Evolutionary conservation across 2,329 filamentous ascomycete species (phyloP).

Genomic region (Scorias spongiosa): DNA sequence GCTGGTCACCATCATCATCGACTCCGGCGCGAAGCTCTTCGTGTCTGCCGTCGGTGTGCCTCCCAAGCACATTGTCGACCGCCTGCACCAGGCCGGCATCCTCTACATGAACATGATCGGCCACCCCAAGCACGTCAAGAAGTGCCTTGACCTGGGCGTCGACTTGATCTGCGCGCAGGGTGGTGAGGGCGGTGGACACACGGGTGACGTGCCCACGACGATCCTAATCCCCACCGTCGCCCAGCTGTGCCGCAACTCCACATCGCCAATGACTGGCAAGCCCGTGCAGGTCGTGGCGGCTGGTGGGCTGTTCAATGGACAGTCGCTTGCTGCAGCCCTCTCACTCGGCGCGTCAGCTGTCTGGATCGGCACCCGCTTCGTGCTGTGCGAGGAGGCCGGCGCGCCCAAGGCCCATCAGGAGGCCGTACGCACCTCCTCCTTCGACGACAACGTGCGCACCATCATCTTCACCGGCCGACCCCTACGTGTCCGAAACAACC

Average conservation of each 20-base stretch:
- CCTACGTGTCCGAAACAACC: constrained; percentile 80
- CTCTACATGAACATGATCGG: constrained; percentile 99
- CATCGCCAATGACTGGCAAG: constrained; percentile 70
- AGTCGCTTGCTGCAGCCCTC: constrained; percentile 73
- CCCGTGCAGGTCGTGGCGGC: constrained; percentile 87
- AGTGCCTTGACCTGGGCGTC: constrained; percentile 79
- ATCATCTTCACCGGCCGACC: constrained; percentile 98
- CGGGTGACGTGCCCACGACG: constrained; percentile 75
- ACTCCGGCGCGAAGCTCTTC: constrained; percentile 80
- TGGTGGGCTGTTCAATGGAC: constrained; percentile 85
- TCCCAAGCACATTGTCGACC: constrained; percentile 75
- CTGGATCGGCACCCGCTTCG: constrained; percentile 94
- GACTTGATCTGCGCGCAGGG: constrained; percentile 98
- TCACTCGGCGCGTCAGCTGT: constrained; percentile 87
- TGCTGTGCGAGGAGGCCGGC: constrained; percentile 85
- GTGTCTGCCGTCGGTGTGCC: constrained; percentile 93
- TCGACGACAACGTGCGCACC: constrained; percentile 91
- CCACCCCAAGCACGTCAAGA: constrained; percentile 96
- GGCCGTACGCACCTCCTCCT: constrained; percentile 76
- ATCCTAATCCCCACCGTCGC: constrained; percentile 88
- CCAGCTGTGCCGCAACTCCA: constrained; percentile 63
- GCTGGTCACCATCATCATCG: constrained; percentile 82
- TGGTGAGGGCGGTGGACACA: constrained; percentile 75
- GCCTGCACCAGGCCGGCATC: constrained; percentile 72
- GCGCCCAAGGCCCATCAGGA: constrained; percentile 91